These are phyloP conservation scores for Pelargonium fulgidum DNA, from an alignment of 441 rosid species.

Conservation along the genomic window DNA sequence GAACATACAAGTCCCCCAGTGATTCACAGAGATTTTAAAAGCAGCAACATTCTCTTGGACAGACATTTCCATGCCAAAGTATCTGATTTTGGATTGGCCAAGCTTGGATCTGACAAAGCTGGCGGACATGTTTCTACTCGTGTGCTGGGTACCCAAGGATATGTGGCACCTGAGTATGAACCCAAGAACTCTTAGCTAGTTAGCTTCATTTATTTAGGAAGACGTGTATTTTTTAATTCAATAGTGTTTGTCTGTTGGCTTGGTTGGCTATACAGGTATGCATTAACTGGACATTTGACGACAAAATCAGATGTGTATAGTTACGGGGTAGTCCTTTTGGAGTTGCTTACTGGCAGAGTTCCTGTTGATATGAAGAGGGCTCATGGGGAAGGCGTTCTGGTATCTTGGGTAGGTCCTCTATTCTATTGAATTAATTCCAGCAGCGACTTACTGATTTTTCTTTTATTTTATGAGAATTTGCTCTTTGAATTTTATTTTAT, in stretches of 20 bases:
- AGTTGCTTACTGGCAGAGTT: conserved; percentile 63
- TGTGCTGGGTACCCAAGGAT: conserved; percentile 71
- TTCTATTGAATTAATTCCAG: no score
- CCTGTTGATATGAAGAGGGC: conserved; percentile 9
- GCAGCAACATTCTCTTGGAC: conserved; percentile 62
- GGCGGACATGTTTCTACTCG: conserved; percentile 94
- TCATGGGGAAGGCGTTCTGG: conserved; percentile 6
- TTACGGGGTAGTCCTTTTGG: conserved; percentile 70
- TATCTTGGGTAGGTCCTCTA: conserved; percentile 23
- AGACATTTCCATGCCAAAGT: conserved; percentile 58
- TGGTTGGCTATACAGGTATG: conserved; percentile 38
- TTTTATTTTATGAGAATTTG: no score
- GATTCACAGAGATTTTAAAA: conserved; percentile 69
- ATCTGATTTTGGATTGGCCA: conserved; percentile 69
- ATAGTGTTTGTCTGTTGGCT: no score
- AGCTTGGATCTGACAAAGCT: conserved; percentile 80
- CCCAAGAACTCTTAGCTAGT: conserved; percentile 18
- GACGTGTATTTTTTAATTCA: neutral
- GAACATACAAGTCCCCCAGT: conserved; percentile 60
- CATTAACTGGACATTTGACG: conserved; percentile 66
- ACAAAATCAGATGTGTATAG: conserved; percentile 75
- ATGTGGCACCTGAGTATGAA: conserved; percentile 66
- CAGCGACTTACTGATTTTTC: no score
- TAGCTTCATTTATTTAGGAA: neutral
- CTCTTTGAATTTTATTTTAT: no score